Base-by-base conservation (phyloP, 2,329 filamentous ascomycete species). In the Didymella segeticola region DNA sequence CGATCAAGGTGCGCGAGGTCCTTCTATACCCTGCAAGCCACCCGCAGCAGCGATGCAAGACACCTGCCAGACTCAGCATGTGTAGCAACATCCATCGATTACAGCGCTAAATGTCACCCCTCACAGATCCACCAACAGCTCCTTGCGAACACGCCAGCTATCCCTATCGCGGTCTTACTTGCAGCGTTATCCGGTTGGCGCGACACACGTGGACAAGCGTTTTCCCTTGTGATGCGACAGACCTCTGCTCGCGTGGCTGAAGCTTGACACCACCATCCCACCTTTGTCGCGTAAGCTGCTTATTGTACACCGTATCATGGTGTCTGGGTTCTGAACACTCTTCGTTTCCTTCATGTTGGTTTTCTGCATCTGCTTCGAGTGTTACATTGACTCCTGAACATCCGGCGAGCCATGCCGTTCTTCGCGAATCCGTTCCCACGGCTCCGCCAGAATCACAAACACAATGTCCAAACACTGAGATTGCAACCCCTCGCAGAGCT, bases 401-500 rank as follows among this genome's bases (percentile, higher is more conserved):
- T n/a, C 22, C 25, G 51, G 34, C 17, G 22, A 30, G 20, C 31
- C 34, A 70, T 72, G 69, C 42, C 58, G 19, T 53, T 52, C 15
- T 7, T 57, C 22, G 22, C 53, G 12, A 72, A 67, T 37, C 61
- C 64, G n/a, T 51, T 71, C 23, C 62, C 61, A 33, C 68, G 62
- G 37, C 68, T 75, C 11, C 67, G 64, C 42, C 61, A 63, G 38
- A 65, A 67, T 1, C 57, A 70, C 33, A 51, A 49, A 30, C 69
- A 86, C 64, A 89, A 89, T 76, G 68, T 84, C 57, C 70, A 76
- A 20, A 86, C 82, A 11, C 75, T 89, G 54, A 79, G 77, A 56
- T 71, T 69, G 19, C 79, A 83, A 43, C 84, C 86, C 58, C 76
- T 89, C 14, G 75, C 89, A 42, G 93, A 98, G 78, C 85, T 98